These are phyloP conservation scores for Alternaria triticina DNA, from an alignment of 2,329 filamentous ascomycete genomes.

Conservation along the genomic window DNA sequence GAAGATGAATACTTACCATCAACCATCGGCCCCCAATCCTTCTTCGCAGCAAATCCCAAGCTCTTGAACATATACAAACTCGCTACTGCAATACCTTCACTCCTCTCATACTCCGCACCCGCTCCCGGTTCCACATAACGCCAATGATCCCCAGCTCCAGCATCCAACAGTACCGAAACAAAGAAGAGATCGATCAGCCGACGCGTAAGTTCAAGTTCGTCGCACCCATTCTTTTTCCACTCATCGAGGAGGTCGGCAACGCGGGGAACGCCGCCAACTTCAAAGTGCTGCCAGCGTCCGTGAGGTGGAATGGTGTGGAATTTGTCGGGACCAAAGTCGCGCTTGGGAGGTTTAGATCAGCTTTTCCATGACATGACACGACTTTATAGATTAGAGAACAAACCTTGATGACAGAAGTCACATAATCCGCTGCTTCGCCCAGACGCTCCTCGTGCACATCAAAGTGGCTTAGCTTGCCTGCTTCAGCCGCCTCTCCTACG, in stretches of 20 bases:
- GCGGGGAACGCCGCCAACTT: slow-evolving; percentile 74
- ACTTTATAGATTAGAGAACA: neutral
- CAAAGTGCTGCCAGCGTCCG: slow-evolving; percentile 81
- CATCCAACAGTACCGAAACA: slow-evolving; percentile 80
- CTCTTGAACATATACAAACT: slow-evolving; percentile 88
- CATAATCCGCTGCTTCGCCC: slow-evolving; percentile 78
- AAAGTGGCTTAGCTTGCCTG: slow-evolving; percentile 73
- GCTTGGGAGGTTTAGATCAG: slow-evolving; percentile 49
- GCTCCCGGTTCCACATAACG: slow-evolving; percentile 87
- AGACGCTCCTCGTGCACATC: slow-evolving; percentile 84
- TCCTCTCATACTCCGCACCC: slow-evolving; percentile 77
- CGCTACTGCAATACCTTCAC: slow-evolving; percentile 81
- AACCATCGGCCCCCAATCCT: slow-evolving; percentile 71
- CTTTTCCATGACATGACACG: no score
- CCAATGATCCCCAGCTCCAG: slow-evolving; percentile 87
- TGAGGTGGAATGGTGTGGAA: slow-evolving; percentile 67
- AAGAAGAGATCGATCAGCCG: slow-evolving; percentile 79
- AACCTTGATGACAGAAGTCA: slow-evolving; percentile 90
- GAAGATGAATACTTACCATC: slow-evolving; percentile 69
- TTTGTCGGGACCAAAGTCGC: slow-evolving; percentile 70
- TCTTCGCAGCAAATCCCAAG: slow-evolving; percentile 77
- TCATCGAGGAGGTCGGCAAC: slow-evolving; percentile 70
- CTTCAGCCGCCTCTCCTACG: slow-evolving; percentile 32
- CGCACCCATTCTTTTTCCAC: slow-evolving; percentile 62
- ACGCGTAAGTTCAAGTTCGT: slow-evolving; percentile 74